These are phyloP conservation scores for Gaeumannomyces sp. DNA, from an alignment of 2,329 filamentous ascomycete genomes.

Conservation along the genomic window DNA sequence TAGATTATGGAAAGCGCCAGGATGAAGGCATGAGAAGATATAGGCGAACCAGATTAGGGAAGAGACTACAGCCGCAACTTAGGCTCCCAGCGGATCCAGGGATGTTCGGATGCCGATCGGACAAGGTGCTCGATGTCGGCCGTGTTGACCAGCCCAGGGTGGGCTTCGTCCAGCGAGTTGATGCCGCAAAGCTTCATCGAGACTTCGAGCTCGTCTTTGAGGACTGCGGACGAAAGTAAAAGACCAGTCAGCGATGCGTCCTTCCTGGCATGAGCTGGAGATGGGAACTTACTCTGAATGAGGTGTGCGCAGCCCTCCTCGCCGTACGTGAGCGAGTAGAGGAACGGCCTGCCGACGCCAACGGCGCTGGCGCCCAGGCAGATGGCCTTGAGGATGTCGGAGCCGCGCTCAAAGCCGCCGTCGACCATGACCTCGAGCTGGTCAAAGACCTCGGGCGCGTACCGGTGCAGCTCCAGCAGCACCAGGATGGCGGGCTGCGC, in stretches of 20 bases:
- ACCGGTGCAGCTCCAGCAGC: slow-evolving; percentile 32
- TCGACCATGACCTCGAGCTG: slow-evolving; percentile 33
- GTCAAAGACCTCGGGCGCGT: slow-evolving; percentile 33
- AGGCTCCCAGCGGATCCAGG: slow-evolving; percentile 9
- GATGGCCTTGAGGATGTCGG: slow-evolving; percentile 37
- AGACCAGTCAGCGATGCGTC: neutral
- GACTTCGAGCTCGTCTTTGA: slow-evolving; percentile 31
- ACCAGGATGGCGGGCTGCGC: slow-evolving; percentile 32
- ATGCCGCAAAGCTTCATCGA: slow-evolving; percentile 29
- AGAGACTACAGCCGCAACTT: slow-evolving; percentile 5
- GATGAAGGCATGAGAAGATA: no score
- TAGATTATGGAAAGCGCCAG: neutral
- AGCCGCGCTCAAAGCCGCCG: slow-evolving; percentile 35
- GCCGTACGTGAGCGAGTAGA: slow-evolving; percentile 35
- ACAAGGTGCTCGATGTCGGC: slow-evolving; percentile 19
- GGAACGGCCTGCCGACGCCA: slow-evolving; percentile 40
- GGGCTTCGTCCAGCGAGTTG: slow-evolving; percentile 17
- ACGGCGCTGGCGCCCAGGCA: slow-evolving; percentile 35
- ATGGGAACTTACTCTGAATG: slow-evolving; percentile 27
- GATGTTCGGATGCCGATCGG: slow-evolving; percentile 3
- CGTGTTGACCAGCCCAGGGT: slow-evolving; percentile 19
- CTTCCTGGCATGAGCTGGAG: neutral
- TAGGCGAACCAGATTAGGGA: neutral
- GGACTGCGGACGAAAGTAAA: slow-evolving; percentile 20
- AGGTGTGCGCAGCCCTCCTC: slow-evolving; percentile 38